Base-by-base conservation (phyloP, 139 green algal species). In the Volvox reticuliferus region DNA sequence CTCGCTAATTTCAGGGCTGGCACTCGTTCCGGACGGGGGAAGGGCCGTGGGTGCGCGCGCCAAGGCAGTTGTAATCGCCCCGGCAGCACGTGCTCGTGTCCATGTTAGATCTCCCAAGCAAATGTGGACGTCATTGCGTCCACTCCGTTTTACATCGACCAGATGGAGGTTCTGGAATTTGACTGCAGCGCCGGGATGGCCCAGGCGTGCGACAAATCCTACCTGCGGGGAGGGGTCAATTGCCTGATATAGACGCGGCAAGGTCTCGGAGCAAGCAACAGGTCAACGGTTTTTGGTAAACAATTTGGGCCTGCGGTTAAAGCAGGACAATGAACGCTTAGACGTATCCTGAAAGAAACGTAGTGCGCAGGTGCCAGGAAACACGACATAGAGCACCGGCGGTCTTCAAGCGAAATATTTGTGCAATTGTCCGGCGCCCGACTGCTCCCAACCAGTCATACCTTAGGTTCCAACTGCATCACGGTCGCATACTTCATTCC, bases 101-200 rank as follows among this genome's bases (percentile, higher is more conserved):
- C 86, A 90, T 1, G 69, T 50, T 2, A 90, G 20, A 71, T 90
- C 86, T 12, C 86, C 87, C 6, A 91, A 32, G 35, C 19, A n/a
- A 26, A 91, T 50, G 76, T 91, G 87, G 33, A 86, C 30, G 24
- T 91, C 87, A 77, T 33, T 79, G 36, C 33, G 33, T 0, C 87
- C 87, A 26, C 76, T 61, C 2, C 87, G 76, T 26, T 91, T 91
- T 0, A 86, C 75, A 24, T 91, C 87, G 0, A 91, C 14, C 0
- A 91, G 33, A 65, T 91, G 87, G 16, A 91, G 33, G 61, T 79
- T 78, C 26, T 86, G 87, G 36, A 91, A 91, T 63, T 91, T 91
- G 33, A 55, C 76, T 0, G 87, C 87, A 16, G 87, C 87, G 35
- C 55, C 76, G 6, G 87, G 87, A 1, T 91, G 87, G 12, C 87